Evolutionary conservation across 2,329 filamentous ascomycete genomes (phyloP), one percentile per base, ranked within the genome.

Genomic region (Plenodomus biglobosus): DNA sequence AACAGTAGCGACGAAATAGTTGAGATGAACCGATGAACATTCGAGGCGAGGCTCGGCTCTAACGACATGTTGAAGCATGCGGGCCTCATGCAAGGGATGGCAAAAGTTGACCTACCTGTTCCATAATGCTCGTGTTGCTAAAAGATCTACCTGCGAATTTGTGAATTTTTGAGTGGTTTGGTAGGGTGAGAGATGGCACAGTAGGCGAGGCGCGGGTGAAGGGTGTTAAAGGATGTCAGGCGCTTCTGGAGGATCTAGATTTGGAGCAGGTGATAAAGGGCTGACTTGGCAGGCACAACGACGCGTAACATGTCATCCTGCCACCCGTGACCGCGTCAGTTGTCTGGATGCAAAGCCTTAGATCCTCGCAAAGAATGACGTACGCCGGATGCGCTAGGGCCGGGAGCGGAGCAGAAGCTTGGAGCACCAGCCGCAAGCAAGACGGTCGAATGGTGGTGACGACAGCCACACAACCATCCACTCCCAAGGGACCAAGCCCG

Each of bases 231-330:
- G 44, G 34, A 38, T 44, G 39, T 40, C 50, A 49, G 24, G 45
- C 46, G 40, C 30, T 46, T 35, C 36, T 17, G 42, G 21, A 32
- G 37, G 42, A 40, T 38, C 34, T 40, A 45, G 48, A 37, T 8
- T 5, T 11, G 27, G 44, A 52, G 48, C 46, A 55, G 50, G 42
- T 53, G 49, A 61, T 63, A 61, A 56, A 55, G 55, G 50, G 44
- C 43, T 53, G 40, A 50, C 64, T 64, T 68, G 64, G 64, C 66
- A 71, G 68, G 66, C 55, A 66, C 66, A 55, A 55, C 52, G 62
- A 64, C 63, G 63, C 56, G 56, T 61, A 56, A 59, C 57, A 66
- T 57, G 57, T 64, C 57, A 63, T 65, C 49, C 49, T 56, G 42
- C 42, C 44, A 40, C 42, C 48, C 53, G 48, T 51, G 39, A 50